Percentiles rank a stretch among this genome's conserved stretches.
Conservation (phyloP, 371 early-diverging fungal genomes). For the Chytridiales sp. region DNA sequence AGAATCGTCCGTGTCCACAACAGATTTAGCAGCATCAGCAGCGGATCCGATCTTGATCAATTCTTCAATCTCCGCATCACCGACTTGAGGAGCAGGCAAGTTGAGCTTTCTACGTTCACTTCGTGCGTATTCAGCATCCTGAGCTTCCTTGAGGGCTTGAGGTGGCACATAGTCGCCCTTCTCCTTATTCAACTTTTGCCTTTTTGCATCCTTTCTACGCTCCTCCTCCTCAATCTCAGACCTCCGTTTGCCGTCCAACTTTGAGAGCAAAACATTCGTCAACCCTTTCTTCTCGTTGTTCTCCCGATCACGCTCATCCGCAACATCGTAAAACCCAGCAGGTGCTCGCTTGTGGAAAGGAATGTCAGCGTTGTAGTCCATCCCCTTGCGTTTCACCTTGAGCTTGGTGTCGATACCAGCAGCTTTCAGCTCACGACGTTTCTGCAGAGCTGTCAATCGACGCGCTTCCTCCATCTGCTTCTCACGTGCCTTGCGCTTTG, state of each 20-base stretch:
- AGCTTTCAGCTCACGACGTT: conserved; percentile 93
- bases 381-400: conserved; percentile 54
- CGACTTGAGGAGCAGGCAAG: conserved; percentile 90
- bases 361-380: conserved; percentile 95
- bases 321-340: conserved; percentile 89
- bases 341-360: conserved; percentile 89
- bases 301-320: conserved; percentile 77
- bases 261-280: conserved; percentile 65
- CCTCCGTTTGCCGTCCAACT: conserved; percentile 78
- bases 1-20: conserved; percentile 64
- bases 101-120: conserved; percentile 73
- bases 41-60: conserved; percentile 87
- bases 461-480: conserved; percentile 94
- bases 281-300: conserved; percentile 49
- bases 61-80: conserved; percentile 85
- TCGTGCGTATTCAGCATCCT: conserved; percentile 47
- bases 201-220: conserved; percentile 75
- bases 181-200: conserved; percentile 64
- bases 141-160: conserved; percentile 39
- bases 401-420: conserved; percentile 81
- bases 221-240: conserved; percentile 69
- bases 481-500: conserved; percentile 97
- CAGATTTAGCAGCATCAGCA: conserved; percentile 71
- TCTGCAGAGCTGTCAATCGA: conserved; percentile 85
- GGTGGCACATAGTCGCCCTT: conserved; percentile 51